These are phyloP conservation scores for Aureobasidium leucospermi DNA, from an alignment of 2,329 filamentous ascomycete genomes.

Conservation along the genomic window DNA sequence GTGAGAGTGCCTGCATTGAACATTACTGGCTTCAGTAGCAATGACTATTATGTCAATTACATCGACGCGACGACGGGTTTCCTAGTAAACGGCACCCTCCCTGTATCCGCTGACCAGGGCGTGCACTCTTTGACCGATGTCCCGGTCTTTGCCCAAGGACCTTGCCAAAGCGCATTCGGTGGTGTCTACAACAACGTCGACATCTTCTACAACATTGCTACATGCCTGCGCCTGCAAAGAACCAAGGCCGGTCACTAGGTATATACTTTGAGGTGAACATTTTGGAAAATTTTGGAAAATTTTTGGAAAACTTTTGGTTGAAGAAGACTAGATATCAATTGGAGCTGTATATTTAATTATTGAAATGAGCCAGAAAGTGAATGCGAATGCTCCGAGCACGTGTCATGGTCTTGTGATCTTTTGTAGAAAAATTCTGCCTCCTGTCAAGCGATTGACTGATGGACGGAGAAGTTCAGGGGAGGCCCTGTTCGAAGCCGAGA, in stretches of 20 bases:
- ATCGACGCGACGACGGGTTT: constrained; percentile 60
- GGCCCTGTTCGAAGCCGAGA: no score
- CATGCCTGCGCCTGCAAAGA: constrained; percentile 51
- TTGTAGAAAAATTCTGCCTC: no score
- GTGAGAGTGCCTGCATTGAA: constrained; percentile 56
- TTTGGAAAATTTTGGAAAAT: neutral
- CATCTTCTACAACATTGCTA: constrained; percentile 67
- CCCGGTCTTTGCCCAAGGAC: constrained; percentile 69
- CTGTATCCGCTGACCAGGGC: constrained; percentile 55
- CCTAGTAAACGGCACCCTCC: constrained; percentile 67
- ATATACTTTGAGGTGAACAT: neutral
- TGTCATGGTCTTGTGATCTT: no score
- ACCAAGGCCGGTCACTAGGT: neutral
- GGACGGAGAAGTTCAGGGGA: no score
- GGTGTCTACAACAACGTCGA: constrained; percentile 65
- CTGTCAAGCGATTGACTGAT: no score
- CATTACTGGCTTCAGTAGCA: constrained; percentile 37
- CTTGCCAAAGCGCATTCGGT: constrained; percentile 69
- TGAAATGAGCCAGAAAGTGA: neutral
- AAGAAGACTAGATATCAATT: neutral
- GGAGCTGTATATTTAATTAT: neutral
- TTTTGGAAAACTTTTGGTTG: neutral
- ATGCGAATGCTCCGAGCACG: no score
- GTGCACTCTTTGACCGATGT: constrained; percentile 74
- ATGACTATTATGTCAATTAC: constrained; percentile 61